Evolutionary conservation across 2,329 filamentous ascomycete species (phyloP).

Genomic region (Truncatella angustata): DNA sequence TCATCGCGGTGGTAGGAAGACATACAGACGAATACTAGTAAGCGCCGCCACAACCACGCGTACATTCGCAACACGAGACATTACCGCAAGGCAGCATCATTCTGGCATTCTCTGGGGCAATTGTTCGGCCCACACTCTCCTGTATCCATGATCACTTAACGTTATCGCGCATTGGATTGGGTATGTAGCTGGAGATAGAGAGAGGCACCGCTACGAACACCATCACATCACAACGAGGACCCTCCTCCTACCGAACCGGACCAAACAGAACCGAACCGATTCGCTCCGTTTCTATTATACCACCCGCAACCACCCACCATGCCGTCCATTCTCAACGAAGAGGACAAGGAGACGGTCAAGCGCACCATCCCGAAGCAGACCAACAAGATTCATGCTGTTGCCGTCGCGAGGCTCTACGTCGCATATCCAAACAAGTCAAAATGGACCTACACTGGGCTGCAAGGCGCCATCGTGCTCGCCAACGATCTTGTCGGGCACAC

Average conservation of each 20-base stretch:
- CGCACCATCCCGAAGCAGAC: conserved; percentile 87
- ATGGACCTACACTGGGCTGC: conserved; percentile 95
- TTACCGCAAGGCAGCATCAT: conserved; percentile 9
- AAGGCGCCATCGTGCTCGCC: conserved; percentile 86
- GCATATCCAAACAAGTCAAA: conserved; percentile 79
- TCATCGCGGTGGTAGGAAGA: background rate
- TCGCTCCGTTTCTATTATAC: conserved; percentile 14
- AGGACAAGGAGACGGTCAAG: conserved; percentile 96
- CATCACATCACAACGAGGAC: background rate
- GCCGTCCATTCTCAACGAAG: conserved; percentile 75
- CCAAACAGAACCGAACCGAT: no score
- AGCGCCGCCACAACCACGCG: conserved; percentile 8
- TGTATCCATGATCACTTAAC: conserved; percentile 10
- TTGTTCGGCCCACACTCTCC: background rate
- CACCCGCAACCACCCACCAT: conserved; percentile 34
- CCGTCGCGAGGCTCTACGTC: conserved; percentile 89
- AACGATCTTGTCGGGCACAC: conserved; percentile 95
- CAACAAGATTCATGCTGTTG: conserved; percentile 97
- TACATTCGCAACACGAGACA: conserved; percentile 8
- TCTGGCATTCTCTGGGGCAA: background rate
- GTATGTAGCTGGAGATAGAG: conserved; percentile 9
- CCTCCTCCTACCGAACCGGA: conserved; percentile 7
- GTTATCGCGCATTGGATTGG: background rate
- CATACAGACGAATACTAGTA: conserved; percentile 5
- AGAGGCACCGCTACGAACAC: no score